A percentile compares a stretch with the other conserved stretches of the same genome.
These are phyloP conservation scores for Manihot esculenta DNA, from an alignment of 441 rosid genomes.

Conservation along the genomic window DNA sequence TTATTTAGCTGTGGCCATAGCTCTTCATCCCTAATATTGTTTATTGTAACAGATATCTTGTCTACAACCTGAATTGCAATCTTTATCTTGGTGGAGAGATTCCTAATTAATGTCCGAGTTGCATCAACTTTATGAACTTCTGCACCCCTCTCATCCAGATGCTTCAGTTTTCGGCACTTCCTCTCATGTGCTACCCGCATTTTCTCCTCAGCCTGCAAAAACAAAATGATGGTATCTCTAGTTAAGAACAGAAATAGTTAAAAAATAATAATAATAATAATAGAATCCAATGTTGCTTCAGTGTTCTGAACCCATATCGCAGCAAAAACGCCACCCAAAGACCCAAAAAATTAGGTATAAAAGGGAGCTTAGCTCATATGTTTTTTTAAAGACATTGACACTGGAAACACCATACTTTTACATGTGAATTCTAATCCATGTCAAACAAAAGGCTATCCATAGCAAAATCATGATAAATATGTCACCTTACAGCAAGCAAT, in stretches of 20 bases:
- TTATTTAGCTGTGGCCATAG: conserved; percentile 87
- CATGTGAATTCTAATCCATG: background rate
- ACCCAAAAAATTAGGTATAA: background rate
- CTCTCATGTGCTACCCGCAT: conserved; percentile 73
- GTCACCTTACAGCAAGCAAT: no score
- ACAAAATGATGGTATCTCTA: conserved; percentile 9
- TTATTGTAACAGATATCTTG: conserved; percentile 73
- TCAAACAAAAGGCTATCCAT: background rate
- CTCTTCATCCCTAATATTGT: conserved; percentile 92
- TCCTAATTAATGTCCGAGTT: conserved; percentile 53
- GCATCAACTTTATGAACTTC: conserved; percentile 64
- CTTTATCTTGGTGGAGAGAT: conserved; percentile 70
- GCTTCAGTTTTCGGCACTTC: conserved; percentile 69
- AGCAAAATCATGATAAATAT: background rate
- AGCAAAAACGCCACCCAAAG: background rate
- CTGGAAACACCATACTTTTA: background rate
- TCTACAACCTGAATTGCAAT: conserved; percentile 86
- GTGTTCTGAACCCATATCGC: background rate
- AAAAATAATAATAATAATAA: background rate
- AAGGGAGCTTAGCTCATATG: background rate
- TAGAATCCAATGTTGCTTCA: background rate
- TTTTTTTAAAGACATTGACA: background rate
- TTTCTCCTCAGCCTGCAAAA: conserved; percentile 80
- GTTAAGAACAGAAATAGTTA: conserved; percentile 2
- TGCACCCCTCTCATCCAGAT: conserved; percentile 75